Evolutionary conservation across 2,329 filamentous ascomycete species (phyloP).

Genomic region (Neonectria faginata): DNA sequence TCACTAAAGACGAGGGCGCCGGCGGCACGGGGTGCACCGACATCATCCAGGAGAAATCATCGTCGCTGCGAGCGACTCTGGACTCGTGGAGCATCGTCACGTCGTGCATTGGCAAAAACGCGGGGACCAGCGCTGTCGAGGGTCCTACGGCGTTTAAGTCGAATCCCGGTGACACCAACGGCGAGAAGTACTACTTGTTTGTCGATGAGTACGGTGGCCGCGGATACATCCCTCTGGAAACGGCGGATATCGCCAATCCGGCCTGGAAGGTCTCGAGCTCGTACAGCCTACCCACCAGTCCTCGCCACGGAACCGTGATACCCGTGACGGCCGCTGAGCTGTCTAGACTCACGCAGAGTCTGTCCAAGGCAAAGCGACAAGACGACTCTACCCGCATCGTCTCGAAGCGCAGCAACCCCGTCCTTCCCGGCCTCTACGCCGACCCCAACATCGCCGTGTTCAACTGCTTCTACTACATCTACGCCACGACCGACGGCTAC

Average conservation of each 20-base stretch:
- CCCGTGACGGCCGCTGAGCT: slow-evolving; percentile 57
- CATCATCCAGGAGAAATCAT: slow-evolving; percentile 65
- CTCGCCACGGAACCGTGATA: slow-evolving; percentile 66
- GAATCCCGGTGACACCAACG: slow-evolving; percentile 61
- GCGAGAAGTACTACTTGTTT: slow-evolving; percentile 67
- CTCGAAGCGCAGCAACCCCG: slow-evolving; percentile 47
- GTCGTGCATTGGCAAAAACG: slow-evolving; percentile 63
- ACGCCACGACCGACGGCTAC: slow-evolving; percentile 60
- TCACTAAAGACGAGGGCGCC: slow-evolving; percentile 66
- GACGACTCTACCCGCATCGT: slow-evolving; percentile 2
- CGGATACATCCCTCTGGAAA: slow-evolving; percentile 66
- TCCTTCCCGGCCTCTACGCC: slow-evolving; percentile 55
- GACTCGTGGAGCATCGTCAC: slow-evolving; percentile 58
- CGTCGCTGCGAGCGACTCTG: slow-evolving; percentile 54
- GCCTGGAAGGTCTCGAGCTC: slow-evolving; percentile 59
- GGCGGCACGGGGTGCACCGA: slow-evolving; percentile 62
- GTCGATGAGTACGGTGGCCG: slow-evolving; percentile 64
- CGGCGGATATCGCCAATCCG: slow-evolving; percentile 60
- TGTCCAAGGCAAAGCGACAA: slow-evolving; percentile 12
- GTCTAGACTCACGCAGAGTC: slow-evolving; percentile 17
- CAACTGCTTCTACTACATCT: slow-evolving; percentile 59
- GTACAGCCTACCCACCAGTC: slow-evolving; percentile 61
- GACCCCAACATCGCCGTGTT: slow-evolving; percentile 62
- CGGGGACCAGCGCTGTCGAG: slow-evolving; percentile 61
- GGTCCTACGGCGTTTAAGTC: slow-evolving; percentile 65